Evolutionary conservation across 2,329 filamentous ascomycete species (phyloP).

Genomic region (Curvularia hawaiiensis): DNA sequence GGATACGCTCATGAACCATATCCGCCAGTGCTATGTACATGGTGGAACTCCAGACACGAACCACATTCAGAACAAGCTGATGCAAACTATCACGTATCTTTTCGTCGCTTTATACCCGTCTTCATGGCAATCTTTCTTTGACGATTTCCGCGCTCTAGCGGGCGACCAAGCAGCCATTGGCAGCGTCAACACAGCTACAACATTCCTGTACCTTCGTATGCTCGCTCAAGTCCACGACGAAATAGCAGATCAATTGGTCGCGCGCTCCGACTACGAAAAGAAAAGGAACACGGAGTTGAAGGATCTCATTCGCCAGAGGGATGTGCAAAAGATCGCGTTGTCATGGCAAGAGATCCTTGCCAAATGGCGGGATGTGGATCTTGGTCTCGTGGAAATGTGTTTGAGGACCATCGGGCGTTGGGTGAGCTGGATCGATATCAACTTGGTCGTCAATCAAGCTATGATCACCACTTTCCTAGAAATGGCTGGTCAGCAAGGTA

Average conservation of each 20-base stretch:
- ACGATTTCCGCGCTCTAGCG: constrained; percentile 83
- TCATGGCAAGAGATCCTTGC: constrained; percentile 92
- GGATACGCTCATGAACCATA: constrained; percentile 80
- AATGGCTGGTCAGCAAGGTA: constrained; percentile 76
- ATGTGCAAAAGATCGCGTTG: constrained; percentile 84
- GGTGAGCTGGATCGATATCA: constrained; percentile 99
- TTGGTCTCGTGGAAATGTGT: constrained; percentile 83
- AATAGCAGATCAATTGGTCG: constrained; percentile 89
- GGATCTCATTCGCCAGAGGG: constrained; percentile 82
- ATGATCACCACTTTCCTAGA: constrained; percentile 87
- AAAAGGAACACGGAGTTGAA: constrained; percentile 90
- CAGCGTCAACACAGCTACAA: constrained; percentile 74
- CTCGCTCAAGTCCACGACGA: constrained; percentile 93
- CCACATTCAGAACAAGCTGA: constrained; percentile 93
- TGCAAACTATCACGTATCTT: constrained; percentile 92
- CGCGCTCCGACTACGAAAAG: constrained; percentile 76
- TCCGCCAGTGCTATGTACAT: constrained; percentile 74
- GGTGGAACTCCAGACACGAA: constrained; percentile 69
- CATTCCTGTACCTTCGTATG: constrained; percentile 86
- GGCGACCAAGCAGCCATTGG: constrained; percentile 60
- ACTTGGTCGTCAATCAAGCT: constrained; percentile 78
- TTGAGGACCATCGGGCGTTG: constrained; percentile 93
- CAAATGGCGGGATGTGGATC: constrained; percentile 70
- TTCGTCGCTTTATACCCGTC: constrained; percentile 86
- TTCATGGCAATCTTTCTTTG: constrained; percentile 88